phyloP scores from a whole-genome alignment of 495 filamentous ascomycete genomes.

The Penicillium goetzii region DNA sequence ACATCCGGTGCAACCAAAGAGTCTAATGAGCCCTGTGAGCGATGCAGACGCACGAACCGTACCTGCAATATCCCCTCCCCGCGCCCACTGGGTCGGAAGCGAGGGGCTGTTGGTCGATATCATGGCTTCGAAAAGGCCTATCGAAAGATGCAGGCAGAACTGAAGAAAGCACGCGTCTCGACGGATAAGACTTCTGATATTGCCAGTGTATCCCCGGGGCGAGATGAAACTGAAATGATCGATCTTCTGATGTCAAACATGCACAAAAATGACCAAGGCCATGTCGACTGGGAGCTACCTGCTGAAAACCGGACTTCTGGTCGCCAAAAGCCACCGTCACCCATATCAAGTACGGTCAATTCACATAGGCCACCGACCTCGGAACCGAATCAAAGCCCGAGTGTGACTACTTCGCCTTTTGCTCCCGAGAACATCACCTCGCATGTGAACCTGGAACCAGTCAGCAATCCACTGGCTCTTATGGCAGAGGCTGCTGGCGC shows the following conservation, averaged over 20 bases:
- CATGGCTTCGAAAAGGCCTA: slow-evolving; percentile 34
- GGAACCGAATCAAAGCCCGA: neutral
- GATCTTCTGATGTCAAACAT: slow-evolving; percentile 2
- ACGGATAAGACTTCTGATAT: neutral
- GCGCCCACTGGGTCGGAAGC: slow-evolving; percentile 28
- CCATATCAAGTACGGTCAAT: neutral
- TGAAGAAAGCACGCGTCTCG: slow-evolving; percentile 19
- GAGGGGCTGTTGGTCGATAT: slow-evolving; percentile 30
- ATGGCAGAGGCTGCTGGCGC: slow-evolving; percentile 32
- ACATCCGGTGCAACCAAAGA: neutral
- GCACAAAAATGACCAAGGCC: neutral
- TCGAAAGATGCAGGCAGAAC: slow-evolving; percentile 28
- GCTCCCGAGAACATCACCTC: neutral
- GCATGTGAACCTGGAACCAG: slow-evolving; percentile 20
- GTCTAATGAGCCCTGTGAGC: slow-evolving; percentile 23
- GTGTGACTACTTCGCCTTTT: neutral
- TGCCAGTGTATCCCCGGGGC: neutral
- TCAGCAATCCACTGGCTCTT: slow-evolving; percentile 33
- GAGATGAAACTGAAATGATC: neutral
- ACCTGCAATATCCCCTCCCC: slow-evolving; percentile 27
- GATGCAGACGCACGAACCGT: slow-evolving; percentile 30
- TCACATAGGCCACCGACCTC: neutral
- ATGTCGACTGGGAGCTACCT: neutral
- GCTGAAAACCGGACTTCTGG: neutral
- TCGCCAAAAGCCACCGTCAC: neutral